These are phyloP conservation scores for Thelephora ganbajun DNA, from an alignment of 768 basidiomycete genomes.

Conservation along the genomic window DNA sequence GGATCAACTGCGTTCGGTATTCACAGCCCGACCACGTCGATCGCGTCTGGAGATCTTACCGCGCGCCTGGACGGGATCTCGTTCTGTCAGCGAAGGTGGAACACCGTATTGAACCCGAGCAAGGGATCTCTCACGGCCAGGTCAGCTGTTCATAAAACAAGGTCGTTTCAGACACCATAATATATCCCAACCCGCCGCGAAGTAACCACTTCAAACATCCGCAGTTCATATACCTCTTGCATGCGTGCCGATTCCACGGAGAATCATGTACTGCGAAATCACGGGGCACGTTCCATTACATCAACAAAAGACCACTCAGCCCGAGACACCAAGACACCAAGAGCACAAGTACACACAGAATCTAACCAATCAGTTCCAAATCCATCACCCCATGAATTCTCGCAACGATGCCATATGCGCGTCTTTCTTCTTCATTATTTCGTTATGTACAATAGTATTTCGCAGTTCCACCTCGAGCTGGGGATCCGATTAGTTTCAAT, in stretches of 20 bases:
- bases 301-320: background rate
- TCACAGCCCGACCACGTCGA: too few relatives aligned
- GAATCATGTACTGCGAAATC: background rate
- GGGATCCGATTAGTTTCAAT: background rate
- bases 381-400: conserved; percentile 18
- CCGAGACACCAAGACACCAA: background rate
- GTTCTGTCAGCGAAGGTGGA: too few relatives aligned
- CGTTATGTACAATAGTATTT: conserved; percentile 33
- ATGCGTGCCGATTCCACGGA: background rate
- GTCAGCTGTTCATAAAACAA: too few relatives aligned
- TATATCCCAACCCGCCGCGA: too few relatives aligned
- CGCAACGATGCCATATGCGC: conserved; percentile 32
- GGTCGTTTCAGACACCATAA: too few relatives aligned
- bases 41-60: too few relatives aligned
- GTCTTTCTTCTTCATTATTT: conserved; percentile 40
- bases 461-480: conserved; percentile 33
- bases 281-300: background rate
- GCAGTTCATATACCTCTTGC: background rate
- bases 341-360: background rate
- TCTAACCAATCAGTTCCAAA: background rate
- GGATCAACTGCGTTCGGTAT: too few relatives aligned
- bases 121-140: too few relatives aligned
- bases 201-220: background rate
- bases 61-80: too few relatives aligned
- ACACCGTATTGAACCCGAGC: too few relatives aligned